A percentile compares a stretch with the other conserved stretches of the same genome.
These are phyloP conservation scores for Metschnikowia kofuensis DNA, from an alignment of 805 yeast genomes.

Conservation along the genomic window DNA sequence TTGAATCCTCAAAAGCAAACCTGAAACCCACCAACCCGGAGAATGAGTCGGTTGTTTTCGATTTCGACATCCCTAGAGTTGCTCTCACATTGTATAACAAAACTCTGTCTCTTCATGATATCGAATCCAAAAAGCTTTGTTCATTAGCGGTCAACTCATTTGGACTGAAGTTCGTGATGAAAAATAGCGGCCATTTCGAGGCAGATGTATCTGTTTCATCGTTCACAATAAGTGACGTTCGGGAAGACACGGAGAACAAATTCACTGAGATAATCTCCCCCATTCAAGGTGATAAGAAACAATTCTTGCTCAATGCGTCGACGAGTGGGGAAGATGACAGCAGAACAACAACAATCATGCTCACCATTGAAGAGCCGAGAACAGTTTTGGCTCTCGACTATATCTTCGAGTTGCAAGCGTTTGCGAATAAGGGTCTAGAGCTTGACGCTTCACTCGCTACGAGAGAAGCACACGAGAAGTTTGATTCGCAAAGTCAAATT, in stretches of 20 bases:
- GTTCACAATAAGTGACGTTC: slow-evolving; percentile 72
- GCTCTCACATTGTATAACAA: slow-evolving; percentile 59
- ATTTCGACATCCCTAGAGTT: slow-evolving; percentile 59
- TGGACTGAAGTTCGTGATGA: slow-evolving; percentile 49
- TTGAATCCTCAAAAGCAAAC: not conserved
- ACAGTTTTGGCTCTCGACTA: slow-evolving; percentile 84
- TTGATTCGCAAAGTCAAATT: not conserved
- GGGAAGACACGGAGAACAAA: slow-evolving; percentile 59
- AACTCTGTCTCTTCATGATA: slow-evolving; percentile 35
- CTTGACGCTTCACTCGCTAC: slow-evolving; percentile 15
- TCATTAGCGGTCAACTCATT: slow-evolving; percentile 54
- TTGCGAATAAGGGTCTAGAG: slow-evolving; percentile 50
- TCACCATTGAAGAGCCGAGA: slow-evolving; percentile 77
- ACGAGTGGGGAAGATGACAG: slow-evolving; percentile 39
- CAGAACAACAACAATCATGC: slow-evolving; percentile 45
- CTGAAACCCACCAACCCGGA: slow-evolving; percentile 22
- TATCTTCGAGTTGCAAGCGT: slow-evolving; percentile 68
- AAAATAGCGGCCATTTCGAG: slow-evolving; percentile 51
- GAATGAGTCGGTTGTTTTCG: slow-evolving; percentile 41
- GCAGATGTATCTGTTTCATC: slow-evolving; percentile 67
- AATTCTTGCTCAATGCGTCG: slow-evolving; percentile 57
- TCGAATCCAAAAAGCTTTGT: slow-evolving; percentile 35
- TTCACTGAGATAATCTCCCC: slow-evolving; percentile 82
- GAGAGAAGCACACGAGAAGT: slow-evolving; percentile 15
- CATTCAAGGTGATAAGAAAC: slow-evolving; percentile 58